phyloP scores from a whole-genome alignment of 805 yeast genomes.

The Yamadazyma insecticola region DNA sequence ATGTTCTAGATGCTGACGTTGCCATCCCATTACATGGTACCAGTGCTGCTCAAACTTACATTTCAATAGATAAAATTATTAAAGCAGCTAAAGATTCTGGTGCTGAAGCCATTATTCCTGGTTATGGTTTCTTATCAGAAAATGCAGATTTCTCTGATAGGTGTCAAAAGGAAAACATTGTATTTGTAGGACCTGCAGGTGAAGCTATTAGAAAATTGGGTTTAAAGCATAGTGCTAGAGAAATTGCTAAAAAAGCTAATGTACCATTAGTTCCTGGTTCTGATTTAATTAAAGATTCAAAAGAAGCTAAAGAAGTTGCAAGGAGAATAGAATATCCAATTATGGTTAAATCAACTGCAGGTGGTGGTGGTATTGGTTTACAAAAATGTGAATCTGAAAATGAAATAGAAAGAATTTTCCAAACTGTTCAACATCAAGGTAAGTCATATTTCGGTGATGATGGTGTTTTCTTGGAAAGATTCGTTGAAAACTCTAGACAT shows the following conservation, averaged over 20 bases:
- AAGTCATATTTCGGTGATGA: constrained; percentile 89
- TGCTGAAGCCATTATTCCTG: constrained; percentile 96
- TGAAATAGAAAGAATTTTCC: constrained; percentile 81
- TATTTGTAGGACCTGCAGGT: constrained; percentile 95
- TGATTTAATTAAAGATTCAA: constrained; percentile 64
- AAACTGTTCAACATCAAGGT: constrained; percentile 92
- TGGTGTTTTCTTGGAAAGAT: constrained; percentile 92
- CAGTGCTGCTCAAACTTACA: constrained; percentile 88
- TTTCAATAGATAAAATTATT: constrained; percentile 79
- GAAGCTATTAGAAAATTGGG: constrained; percentile 89
- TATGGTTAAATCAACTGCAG: constrained; percentile 97
- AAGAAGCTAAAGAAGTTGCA: constrained; percentile 75
- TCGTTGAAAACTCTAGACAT: constrained; percentile 92
- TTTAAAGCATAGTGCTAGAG: constrained; percentile 94
- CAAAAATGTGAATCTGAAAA: constrained; percentile 83
- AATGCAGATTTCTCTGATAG: constrained; percentile 94
- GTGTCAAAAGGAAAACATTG: constrained; percentile 76
- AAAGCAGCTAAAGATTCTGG: constrained; percentile 78
- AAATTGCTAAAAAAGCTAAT: constrained; percentile 83
- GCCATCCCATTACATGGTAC: constrained; percentile 75
- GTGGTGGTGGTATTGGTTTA: constrained; percentile 98
- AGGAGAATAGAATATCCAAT: constrained; percentile 77
- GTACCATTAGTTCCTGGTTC: constrained; percentile 99
- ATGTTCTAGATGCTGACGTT: constrained; percentile 77
- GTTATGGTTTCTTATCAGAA: constrained; percentile 94